These are phyloP conservation scores for Tolypocladium nubicola DNA, from an alignment of 2,329 filamentous ascomycete genomes.

Conservation along the genomic window DNA sequence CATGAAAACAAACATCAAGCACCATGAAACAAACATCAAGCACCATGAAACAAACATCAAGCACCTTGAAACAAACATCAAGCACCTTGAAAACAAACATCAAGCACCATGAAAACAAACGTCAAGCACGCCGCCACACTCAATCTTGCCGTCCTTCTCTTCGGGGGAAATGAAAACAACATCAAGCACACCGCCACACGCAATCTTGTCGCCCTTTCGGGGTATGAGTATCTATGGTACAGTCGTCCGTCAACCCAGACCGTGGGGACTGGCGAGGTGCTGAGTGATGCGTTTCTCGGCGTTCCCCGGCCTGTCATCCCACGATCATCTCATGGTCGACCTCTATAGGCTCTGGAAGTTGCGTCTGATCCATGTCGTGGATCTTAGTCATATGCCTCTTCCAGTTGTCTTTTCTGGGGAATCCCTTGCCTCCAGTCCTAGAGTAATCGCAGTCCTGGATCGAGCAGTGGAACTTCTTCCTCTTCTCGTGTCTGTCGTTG, in stretches of 20 bases:
- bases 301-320: background rate
- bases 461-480: slow-evolving; percentile 48
- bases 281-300: background rate
- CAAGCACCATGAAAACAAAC: no score
- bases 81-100: no score
- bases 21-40: no score
- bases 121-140: no score
- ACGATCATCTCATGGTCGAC: slow-evolving; percentile 24
- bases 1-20: no score
- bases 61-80: no score
- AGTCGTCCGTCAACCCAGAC: background rate
- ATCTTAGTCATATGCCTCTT: slow-evolving; percentile 52
- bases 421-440: slow-evolving; percentile 44
- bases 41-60: no score
- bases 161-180: no score
- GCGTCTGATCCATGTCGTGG: slow-evolving; percentile 32
- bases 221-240: background rate
- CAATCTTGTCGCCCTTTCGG: background rate
- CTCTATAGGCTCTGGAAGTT: slow-evolving; percentile 30
- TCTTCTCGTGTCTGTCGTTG: slow-evolving; percentile 51
- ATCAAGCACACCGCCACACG: background rate
- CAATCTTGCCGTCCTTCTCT: no score
- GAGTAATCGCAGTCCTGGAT: slow-evolving; percentile 45
- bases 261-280: background rate
- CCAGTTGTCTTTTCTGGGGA: slow-evolving; percentile 54